A percentile compares a stretch with the other conserved stretches of the same genome.
phyloP scores from a whole-genome alignment of 2,329 filamentous ascomycete genomes.

The Hymenoscyphus repandus region DNA sequence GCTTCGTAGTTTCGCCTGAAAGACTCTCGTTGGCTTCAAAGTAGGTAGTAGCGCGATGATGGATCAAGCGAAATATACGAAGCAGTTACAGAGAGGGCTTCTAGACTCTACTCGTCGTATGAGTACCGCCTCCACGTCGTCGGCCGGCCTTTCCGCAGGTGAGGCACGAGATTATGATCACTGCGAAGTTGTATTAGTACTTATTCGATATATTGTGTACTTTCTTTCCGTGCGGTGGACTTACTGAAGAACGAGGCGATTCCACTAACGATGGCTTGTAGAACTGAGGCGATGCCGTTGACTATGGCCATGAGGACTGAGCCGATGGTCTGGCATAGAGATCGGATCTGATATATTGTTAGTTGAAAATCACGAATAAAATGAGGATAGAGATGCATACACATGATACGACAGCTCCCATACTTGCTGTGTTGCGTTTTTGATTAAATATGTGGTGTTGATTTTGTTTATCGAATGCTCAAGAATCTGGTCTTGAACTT shows the following conservation, averaged over 20 bases:
- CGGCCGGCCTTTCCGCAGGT: slow-evolving; percentile 27
- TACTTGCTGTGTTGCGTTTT: slow-evolving; percentile 24
- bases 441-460: slow-evolving; percentile 1
- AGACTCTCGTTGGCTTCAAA: neutral
- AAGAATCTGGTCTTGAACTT: slow-evolving; percentile 9
- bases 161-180: slow-evolving; percentile 27
- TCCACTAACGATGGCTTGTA: slow-evolving; percentile 30
- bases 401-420: slow-evolving; percentile 34
- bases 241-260: slow-evolving; percentile 29
- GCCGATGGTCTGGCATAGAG: slow-evolving; percentile 31
- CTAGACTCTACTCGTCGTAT: slow-evolving; percentile 7
- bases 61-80: neutral
- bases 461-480: slow-evolving; percentile 10
- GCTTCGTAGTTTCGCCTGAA: neutral
- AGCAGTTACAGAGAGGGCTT: slow-evolving; percentile 4
- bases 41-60: neutral
- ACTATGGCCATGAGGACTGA: slow-evolving; percentile 42
- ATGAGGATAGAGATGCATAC: slow-evolving; percentile 20
- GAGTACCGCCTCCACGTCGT: neutral
- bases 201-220: neutral
- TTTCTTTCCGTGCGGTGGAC: too few relatives aligned
- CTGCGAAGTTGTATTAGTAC: slow-evolving; percentile 1
- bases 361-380: neutral
- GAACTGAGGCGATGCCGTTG: slow-evolving; percentile 43
- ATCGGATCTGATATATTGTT: slow-evolving; percentile 26